These are phyloP conservation scores for Knufia petricola DNA, from an alignment of 2,329 filamentous ascomycete species.

Conservation along the genomic window DNA sequence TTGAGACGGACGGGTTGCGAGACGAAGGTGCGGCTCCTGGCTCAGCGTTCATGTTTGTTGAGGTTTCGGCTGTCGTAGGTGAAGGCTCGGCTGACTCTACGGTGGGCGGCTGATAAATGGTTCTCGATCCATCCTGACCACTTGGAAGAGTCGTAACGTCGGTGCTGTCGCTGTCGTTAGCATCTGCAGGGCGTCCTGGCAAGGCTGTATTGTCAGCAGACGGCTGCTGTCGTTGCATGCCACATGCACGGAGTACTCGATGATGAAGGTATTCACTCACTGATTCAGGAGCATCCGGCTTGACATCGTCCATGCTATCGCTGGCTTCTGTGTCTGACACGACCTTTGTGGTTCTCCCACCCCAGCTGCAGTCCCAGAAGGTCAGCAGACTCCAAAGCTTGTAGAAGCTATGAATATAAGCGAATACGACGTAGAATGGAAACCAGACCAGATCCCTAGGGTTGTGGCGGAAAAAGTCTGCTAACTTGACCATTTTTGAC, in stretches of 20 bases:
- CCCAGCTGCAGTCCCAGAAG: conserved; percentile 39
- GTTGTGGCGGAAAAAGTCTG: conserved; percentile 43
- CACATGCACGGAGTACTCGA: too few relatives aligned
- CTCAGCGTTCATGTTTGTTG: too few relatives aligned
- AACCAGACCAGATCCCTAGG: conserved; percentile 45
- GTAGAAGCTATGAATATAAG: conserved; percentile 48
- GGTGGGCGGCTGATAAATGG: background rate
- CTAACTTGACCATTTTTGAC: conserved; percentile 50
- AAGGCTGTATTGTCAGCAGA: too few relatives aligned
- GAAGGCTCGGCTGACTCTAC: too few relatives aligned
- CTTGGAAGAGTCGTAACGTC: background rate
- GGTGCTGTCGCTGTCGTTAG: too few relatives aligned
- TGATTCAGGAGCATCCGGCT: too few relatives aligned
- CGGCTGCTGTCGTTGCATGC: too few relatives aligned
- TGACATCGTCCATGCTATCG: background rate
- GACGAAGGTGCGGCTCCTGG: background rate
- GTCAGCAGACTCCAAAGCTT: conserved; percentile 50
- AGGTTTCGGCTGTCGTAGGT: too few relatives aligned
- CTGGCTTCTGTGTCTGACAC: background rate
- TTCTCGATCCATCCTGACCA: background rate
- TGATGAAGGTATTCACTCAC: too few relatives aligned
- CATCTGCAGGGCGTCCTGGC: too few relatives aligned
- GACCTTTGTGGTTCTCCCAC: conserved; percentile 29
- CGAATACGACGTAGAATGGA: conserved; percentile 44
- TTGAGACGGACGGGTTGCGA: background rate